Evolutionary conservation across 2,329 filamentous ascomycete species (phyloP).

Genomic region (Diaporthe batatas): DNA sequence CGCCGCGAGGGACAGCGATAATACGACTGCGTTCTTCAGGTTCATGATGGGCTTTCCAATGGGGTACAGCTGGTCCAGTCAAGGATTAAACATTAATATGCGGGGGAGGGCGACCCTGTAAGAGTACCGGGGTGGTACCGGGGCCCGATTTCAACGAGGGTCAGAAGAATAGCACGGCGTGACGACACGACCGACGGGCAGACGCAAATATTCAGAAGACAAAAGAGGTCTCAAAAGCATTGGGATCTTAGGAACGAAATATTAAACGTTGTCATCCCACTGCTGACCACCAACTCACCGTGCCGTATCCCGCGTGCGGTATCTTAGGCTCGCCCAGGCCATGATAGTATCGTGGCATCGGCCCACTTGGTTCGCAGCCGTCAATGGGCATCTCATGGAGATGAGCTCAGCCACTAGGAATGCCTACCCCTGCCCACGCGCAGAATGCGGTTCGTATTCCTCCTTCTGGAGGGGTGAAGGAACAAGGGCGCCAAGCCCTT

Average conservation of each 20-base stretch:
- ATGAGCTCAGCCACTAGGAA: constrained; percentile 17
- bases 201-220: background rate
- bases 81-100: constrained; percentile 10
- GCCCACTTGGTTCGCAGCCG: constrained; percentile 13
- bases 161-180: background rate
- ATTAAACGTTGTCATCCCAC: background rate
- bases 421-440: constrained; percentile 13
- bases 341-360: constrained; percentile 32
- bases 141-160: background rate
- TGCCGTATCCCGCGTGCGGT: constrained; percentile 23
- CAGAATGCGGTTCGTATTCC: background rate
- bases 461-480: constrained; percentile 2
- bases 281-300: constrained; percentile 30
- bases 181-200: constrained; percentile 1
- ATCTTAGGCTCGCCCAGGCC: constrained; percentile 19
- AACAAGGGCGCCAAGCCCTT: background rate
- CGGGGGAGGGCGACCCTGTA: background rate
- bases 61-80: background rate
- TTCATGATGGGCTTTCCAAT: constrained; percentile 1
- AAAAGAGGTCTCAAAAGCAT: background rate
- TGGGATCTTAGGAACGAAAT: background rate
- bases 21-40: background rate
- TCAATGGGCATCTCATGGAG: background rate
- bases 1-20: constrained; percentile 52
- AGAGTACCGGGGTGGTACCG: background rate